Conservation (phyloP, 176 grass and related monocot genomes). For the Cenchrus fungigraminus region DNA sequence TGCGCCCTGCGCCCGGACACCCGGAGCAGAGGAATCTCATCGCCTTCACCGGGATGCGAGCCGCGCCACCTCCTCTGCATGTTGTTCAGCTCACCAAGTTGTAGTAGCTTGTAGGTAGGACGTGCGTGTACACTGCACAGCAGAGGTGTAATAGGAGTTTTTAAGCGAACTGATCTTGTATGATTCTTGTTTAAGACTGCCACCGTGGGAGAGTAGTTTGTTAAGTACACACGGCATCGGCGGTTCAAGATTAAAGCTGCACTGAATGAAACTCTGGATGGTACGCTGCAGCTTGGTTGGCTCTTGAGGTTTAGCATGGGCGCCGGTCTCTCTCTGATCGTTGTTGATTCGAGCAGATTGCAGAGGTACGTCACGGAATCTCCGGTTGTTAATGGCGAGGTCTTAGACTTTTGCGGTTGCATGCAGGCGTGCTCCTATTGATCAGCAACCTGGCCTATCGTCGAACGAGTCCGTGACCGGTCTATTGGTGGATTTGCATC, state of each 20-base stretch:
- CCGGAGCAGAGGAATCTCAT: conserved; percentile 45
- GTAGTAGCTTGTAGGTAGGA: background rate
- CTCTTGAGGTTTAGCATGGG: background rate
- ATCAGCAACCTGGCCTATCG: conserved; percentile 11
- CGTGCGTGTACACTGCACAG: background rate
- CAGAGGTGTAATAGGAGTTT: background rate
- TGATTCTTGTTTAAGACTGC: background rate
- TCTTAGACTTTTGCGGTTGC: background rate
- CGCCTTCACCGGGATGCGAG: conserved; percentile 27
- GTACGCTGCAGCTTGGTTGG: no score
- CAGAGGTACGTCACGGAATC: background rate
- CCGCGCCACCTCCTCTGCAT: background rate
- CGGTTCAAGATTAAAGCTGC: background rate
- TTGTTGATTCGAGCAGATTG: background rate
- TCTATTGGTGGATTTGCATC: background rate
- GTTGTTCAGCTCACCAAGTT: background rate
- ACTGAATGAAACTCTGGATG: no score
- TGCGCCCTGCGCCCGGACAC: conserved; percentile 44
- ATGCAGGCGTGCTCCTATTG: background rate
- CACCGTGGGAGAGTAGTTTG: background rate
- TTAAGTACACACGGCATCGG: background rate
- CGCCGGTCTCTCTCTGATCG: background rate
- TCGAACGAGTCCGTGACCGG: background rate
- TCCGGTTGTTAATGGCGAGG: background rate
- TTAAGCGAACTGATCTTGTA: background rate